These are phyloP conservation scores for Acacia acuminata DNA, from an alignment of 306 rosid genomes.

Conservation along the genomic window DNA sequence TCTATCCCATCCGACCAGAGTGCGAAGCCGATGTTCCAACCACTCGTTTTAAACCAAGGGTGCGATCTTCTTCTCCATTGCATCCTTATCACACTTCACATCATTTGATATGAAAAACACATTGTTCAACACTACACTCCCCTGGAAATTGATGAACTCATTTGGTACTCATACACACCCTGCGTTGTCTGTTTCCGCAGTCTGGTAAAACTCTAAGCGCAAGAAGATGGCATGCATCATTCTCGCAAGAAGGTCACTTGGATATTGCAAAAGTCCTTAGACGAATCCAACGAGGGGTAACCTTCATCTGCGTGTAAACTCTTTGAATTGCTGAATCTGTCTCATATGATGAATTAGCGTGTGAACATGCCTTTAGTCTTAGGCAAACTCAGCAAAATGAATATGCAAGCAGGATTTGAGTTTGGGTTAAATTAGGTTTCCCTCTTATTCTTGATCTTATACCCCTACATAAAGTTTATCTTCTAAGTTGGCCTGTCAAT, in stretches of 20 bases:
- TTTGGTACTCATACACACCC: background rate
- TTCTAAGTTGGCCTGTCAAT: background rate
- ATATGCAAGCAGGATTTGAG: background rate
- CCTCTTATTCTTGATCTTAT: too few species aligned
- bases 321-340: constrained; percentile 25
- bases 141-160: background rate
- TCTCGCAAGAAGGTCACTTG: constrained; percentile 75
- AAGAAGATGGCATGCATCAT: constrained; percentile 90
- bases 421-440: too few species aligned
- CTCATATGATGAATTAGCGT: background rate
- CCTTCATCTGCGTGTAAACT: background rate
- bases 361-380: background rate
- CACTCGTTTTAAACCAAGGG: constrained; percentile 89
- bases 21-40: constrained; percentile 47
- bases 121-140: background rate
- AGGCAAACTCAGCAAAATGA: background rate
- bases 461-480: too few species aligned
- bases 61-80: constrained; percentile 23
- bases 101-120: background rate
- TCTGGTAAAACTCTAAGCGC: constrained; percentile 91
- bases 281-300: constrained; percentile 94
- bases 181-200: constrained; percentile 42
- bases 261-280: constrained; percentile 85
- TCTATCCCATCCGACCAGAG: constrained; percentile 52
- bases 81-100: background rate